Conservation (phyloP, 1,284 basidiomycete genomes). For the Leucoagaricus sp. region DNA sequence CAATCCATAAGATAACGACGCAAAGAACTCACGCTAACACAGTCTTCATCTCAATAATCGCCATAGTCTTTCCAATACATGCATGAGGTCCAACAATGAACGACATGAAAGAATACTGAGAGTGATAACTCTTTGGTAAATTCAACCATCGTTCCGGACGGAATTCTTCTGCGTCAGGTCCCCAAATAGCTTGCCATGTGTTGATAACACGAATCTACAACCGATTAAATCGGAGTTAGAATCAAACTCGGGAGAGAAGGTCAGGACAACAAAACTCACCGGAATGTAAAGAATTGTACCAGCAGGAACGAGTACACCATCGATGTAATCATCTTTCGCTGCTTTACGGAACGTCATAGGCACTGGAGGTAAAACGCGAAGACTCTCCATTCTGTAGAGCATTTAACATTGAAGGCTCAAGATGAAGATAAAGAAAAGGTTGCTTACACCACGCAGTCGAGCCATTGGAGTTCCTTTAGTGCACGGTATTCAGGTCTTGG, state of each 20-base stretch:
- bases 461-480: conserved; percentile 45
- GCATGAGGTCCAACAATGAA: conserved; percentile 46
- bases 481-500: conserved; percentile 44
- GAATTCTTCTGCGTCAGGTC: conserved; percentile 48
- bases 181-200: conserved; percentile 47
- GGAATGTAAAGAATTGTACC: conserved; percentile 50
- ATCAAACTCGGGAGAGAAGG: neutral
- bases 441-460: conserved; percentile 50
- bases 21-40: conserved; percentile 36
- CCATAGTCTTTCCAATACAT: conserved; percentile 48
- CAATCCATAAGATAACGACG: neutral
- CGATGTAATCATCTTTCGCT: conserved; percentile 43
- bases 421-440: neutral
- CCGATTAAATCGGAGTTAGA: neutral
- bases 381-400: conserved; percentile 30
- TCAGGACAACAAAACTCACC: conserved; percentile 27
- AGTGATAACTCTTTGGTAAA: conserved; percentile 26
- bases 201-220: conserved; percentile 49
- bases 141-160: conserved; percentile 34
- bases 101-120: conserved; percentile 37
- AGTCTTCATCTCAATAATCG: conserved; percentile 48
- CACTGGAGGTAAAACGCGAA: conserved; percentile 47
- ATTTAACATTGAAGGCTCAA: neutral
- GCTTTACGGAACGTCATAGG: conserved; percentile 48
- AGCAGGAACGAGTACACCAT: conserved; percentile 46